These are phyloP conservation scores for Boletales sp. DNA, from an alignment of 768 basidiomycete genomes.

Conservation along the genomic window DNA sequence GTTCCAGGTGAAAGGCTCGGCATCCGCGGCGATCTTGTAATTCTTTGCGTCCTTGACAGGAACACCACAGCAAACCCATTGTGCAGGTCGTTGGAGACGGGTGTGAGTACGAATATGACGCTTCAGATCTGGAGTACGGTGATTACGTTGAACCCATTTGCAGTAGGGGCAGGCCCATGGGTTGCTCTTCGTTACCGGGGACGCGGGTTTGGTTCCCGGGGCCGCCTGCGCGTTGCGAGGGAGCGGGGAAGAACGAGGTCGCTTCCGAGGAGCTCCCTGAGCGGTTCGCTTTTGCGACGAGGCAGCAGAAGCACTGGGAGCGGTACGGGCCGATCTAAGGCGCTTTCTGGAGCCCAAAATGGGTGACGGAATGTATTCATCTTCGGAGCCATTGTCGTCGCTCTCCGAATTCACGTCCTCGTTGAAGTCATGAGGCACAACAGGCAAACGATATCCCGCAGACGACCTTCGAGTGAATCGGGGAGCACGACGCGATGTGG, in stretches of 20 bases:
- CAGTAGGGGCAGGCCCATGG: constrained; percentile 47
- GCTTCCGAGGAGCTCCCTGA: constrained; percentile 17
- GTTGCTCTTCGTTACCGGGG: constrained; percentile 26
- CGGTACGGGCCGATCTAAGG: constrained; percentile 15
- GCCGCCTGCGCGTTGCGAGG: constrained; percentile 47
- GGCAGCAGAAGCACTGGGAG: neutral
- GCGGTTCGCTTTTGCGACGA: constrained; percentile 6
- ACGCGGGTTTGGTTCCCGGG: constrained; percentile 14
- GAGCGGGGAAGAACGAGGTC: constrained; percentile 31
- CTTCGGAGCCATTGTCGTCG: constrained; percentile 39
- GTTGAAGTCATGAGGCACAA: constrained; percentile 11
- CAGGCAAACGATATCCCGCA: neutral
- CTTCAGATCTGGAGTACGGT: constrained; percentile 54
- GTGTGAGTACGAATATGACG: constrained; percentile 56
- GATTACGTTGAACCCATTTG: constrained; percentile 44
- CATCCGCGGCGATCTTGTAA: constrained; percentile 18
- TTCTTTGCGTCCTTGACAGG: constrained; percentile 22
- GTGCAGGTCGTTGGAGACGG: constrained; percentile 32
- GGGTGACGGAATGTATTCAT: constrained; percentile 44
- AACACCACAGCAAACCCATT: constrained; percentile 38
- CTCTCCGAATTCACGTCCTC: constrained; percentile 35
- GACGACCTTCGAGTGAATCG: constrained; percentile 15
- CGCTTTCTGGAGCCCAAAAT: constrained; percentile 33
- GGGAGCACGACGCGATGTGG: constrained; percentile 5
- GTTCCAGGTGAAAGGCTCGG: constrained; percentile 25